Base-by-base conservation (phyloP, 805 yeast genomes). In the Pichia sporocuriosa region DNA sequence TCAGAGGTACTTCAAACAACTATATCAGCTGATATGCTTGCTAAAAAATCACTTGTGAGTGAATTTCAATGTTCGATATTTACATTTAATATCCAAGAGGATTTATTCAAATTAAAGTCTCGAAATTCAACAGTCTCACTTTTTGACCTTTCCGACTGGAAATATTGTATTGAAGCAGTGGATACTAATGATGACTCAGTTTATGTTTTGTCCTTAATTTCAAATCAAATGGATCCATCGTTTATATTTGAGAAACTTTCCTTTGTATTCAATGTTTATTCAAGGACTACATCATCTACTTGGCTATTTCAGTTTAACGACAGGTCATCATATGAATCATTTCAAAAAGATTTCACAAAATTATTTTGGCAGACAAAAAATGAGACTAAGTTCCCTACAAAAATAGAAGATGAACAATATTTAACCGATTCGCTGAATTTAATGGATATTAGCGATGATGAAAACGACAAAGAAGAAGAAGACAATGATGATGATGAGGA, bases 291-390 rank as follows among this genome's bases (percentile, higher is more conserved):
- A 1, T 72, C 79, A 0, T 64, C 69, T 21, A 80, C 95, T 1
- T 84, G 82, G 72, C 67, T 84, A 49, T 51, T 84, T 29, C 75
- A 70, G 50, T 85, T 87, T 53, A 47, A 48, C 1, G 56, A 60
- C 30, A 54, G 61, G 9, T 62, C 63, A 1, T 57, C 56, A 0
- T 69, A 80, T 43, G 62, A 65, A 19, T 47, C 54, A 10, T 84
- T 85, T 56, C 85, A 84, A 59, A 55, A 56, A 3, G 56, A 48
- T 3, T 72, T 79, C 49, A 69, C 76, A 53, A 66, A 63, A 31
- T 66, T 79, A 3, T 59, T 77, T 37, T 84, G 85, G 81, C 86
- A 85, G 61, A 53, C 69, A 8, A 58, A 68, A 31, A 80, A 81
- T 54, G 65, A 67, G 47, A 49, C 56, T 17, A 63, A 67, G 37